These are phyloP conservation scores for Suillus bovinus DNA, from an alignment of 768 basidiomycete species.

Conservation along the genomic window DNA sequence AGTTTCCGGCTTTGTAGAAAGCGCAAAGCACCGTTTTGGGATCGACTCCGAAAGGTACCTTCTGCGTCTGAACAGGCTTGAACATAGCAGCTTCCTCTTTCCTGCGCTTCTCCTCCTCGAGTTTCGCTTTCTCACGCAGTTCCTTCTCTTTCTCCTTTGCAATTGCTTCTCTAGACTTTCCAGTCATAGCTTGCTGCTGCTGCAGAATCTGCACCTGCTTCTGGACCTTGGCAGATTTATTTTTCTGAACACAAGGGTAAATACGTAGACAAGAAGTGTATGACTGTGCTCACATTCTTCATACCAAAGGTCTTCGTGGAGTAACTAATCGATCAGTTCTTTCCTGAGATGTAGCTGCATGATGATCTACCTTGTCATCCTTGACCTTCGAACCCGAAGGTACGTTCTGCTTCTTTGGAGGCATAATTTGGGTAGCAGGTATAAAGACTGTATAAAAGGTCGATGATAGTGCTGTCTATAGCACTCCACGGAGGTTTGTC, in stretches of 20 bases:
- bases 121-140: conserved; percentile 69
- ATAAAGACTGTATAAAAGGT: conserved; percentile 4
- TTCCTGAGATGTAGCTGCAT: conserved; percentile 13
- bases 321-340: conserved; percentile 33
- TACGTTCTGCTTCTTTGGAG: conserved; percentile 74
- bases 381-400: conserved; percentile 67
- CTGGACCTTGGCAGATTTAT: conserved; percentile 92
- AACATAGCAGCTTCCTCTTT: conserved; percentile 86
- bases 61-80: conserved; percentile 79
- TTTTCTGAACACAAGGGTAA: conserved; percentile 61
- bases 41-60: conserved; percentile 93
- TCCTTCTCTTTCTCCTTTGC: conserved; percentile 89
- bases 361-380: conserved; percentile 70
- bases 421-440: conserved; percentile 46
- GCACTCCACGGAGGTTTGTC: conserved; percentile 2
- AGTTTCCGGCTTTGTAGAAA: conserved; percentile 89
- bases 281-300: conserved; percentile 67
- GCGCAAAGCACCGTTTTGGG: conserved; percentile 93
- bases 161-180: conserved; percentile 77
- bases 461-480: conserved; percentile 10
- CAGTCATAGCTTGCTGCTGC: conserved; percentile 67
- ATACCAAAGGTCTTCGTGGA: conserved; percentile 74
- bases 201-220: conserved; percentile 80
- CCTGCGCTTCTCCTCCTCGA: conserved; percentile 78
- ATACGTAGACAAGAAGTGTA: conserved; percentile 5